These are phyloP conservation scores for Talaromyces proteolyticus DNA, from an alignment of 495 filamentous ascomycete species.

Conservation along the genomic window DNA sequence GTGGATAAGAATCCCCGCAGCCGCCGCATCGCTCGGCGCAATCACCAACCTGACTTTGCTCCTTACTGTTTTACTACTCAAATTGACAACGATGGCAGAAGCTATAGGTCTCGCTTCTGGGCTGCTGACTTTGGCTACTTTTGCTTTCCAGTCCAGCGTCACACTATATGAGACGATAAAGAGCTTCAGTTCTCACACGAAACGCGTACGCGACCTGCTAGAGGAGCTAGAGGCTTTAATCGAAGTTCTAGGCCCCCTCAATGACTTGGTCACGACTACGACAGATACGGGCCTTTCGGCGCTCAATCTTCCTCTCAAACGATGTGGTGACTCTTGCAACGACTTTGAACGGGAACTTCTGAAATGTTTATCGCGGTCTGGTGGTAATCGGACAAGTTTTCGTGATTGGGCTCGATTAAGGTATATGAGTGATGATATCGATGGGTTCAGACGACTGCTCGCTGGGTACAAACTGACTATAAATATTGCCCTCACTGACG, in stretches of 20 bases:
- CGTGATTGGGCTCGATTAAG: slow-evolving; percentile 24
- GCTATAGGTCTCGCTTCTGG: slow-evolving; percentile 23
- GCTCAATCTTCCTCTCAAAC: slow-evolving; percentile 17
- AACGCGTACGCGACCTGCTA: slow-evolving; percentile 31
- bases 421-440: slow-evolving; percentile 23
- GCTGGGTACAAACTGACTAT: slow-evolving; percentile 36
- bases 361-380: slow-evolving; percentile 14
- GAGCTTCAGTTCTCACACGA: slow-evolving; percentile 32
- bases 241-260: slow-evolving; percentile 27
- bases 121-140: slow-evolving; percentile 18
- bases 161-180: slow-evolving; percentile 28
- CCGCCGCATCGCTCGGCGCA: too few relatives aligned
- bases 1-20: too few relatives aligned
- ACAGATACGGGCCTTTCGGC: slow-evolving; percentile 9
- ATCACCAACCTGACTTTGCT: too few relatives aligned
- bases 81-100: slow-evolving; percentile 21
- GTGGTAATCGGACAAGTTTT: slow-evolving; percentile 11
- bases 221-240: slow-evolving; percentile 32
- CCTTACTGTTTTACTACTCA: too few relatives aligned
- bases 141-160: slow-evolving; percentile 36
- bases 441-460: slow-evolving; percentile 23
- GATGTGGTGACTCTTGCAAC: slow-evolving; percentile 20
- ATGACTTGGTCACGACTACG: slow-evolving; percentile 15
- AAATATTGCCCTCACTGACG: slow-evolving; percentile 29
- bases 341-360: slow-evolving; percentile 18